Percentiles rank a stretch among this genome's conserved stretches.
Conservation (phyloP, 2,329 filamentous ascomycete genomes). For the Incumbomyces delicatus region DNA sequence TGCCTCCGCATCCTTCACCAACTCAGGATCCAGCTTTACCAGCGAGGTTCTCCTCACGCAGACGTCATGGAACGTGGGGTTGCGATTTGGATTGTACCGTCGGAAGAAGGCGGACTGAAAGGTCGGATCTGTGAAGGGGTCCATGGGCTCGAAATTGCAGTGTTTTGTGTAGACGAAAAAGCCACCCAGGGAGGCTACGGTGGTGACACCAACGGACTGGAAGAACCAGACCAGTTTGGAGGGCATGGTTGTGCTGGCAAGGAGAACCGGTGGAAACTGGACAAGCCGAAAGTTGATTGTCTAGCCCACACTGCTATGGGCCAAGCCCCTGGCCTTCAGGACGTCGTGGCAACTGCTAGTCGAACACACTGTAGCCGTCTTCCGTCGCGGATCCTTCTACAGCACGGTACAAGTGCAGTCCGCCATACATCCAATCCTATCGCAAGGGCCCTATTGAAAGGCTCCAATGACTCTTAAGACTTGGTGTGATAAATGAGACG, state of each 20-base stretch:
- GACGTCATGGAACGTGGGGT: slow-evolving; percentile 55
- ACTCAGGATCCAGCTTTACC: slow-evolving; percentile 52
- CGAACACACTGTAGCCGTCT: too few relatives aligned
- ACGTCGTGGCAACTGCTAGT: too few relatives aligned
- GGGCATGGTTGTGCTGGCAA: neutral
- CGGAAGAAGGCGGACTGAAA: slow-evolving; percentile 49
- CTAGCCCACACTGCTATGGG: too few relatives aligned
- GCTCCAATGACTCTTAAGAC: too few relatives aligned
- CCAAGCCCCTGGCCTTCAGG: too few relatives aligned
- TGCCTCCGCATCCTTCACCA: slow-evolving; percentile 43
- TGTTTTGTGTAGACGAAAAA: slow-evolving; percentile 46
- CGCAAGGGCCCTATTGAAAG: too few relatives aligned
- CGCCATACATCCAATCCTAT: too few relatives aligned
- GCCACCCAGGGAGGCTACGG: slow-evolving; percentile 41
- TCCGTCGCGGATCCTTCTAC: too few relatives aligned
- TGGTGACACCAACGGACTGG: slow-evolving; percentile 37
- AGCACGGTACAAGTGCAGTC: too few relatives aligned
- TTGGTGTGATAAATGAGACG: too few relatives aligned
- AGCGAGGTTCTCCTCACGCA: slow-evolving; percentile 55
- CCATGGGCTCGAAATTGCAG: slow-evolving; percentile 44
- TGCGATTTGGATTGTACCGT: slow-evolving; percentile 52
- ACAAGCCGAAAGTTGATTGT: too few relatives aligned
- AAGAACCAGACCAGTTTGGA: slow-evolving; percentile 18
- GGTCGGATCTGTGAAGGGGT: slow-evolving; percentile 50
- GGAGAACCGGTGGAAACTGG: too few relatives aligned